Base-by-base conservation (phyloP, 2,329 filamentous ascomycete genomes). In the Orbilia blumenaviensis region DNA sequence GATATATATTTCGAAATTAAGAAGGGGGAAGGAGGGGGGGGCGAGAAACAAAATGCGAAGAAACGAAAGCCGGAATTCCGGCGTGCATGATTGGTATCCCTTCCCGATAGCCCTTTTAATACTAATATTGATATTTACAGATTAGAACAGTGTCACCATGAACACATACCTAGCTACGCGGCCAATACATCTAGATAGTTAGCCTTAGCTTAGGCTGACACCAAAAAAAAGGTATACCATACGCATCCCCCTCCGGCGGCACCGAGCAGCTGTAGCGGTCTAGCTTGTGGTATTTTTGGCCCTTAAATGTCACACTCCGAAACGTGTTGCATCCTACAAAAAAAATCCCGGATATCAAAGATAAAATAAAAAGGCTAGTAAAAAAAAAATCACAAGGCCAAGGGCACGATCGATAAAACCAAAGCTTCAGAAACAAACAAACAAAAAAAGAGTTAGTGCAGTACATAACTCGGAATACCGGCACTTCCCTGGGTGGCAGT, bases 251-350 rank as follows among this genome's bases (percentile, higher is more conserved):
- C n/a, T 41, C 16, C n/a, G 36, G 41, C 23, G n/a, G 12, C 10
- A 48, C 21, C 6, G n/a, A 21, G 14, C 3, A 21, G 16, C 16
- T 4, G n/a, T 56, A 36, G 29, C 14, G 2, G n/a, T 56, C 29
- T n/a, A n/a, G n/a, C n/a, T n/a, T 56, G 52, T 56, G 52, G 32
- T 56, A 56, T 56, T 56, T 56, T 56, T 56, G 52, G 52, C 18
- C 36, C n/a, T n/a, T n/a, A 10, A n/a, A 16, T 38, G 32, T 38
- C 23, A 16, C 5, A 18, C 9, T 21, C 38, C 52, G 52, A 56
- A 56, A 56, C 52, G 52, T 38, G 52, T 38, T 56, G 52, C 8
- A 18, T 18, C 16, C 6, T 27, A 48, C 8, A 46, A 27, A n/a
- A 7, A 14, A 5, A 5, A 21, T 44, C 41, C 10, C 29, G 5